Evolutionary conservation across 169 alveolate species (phyloP), one percentile per base, ranked within the genome.

Genomic region (Cyclospora cayetanensis): DNA sequence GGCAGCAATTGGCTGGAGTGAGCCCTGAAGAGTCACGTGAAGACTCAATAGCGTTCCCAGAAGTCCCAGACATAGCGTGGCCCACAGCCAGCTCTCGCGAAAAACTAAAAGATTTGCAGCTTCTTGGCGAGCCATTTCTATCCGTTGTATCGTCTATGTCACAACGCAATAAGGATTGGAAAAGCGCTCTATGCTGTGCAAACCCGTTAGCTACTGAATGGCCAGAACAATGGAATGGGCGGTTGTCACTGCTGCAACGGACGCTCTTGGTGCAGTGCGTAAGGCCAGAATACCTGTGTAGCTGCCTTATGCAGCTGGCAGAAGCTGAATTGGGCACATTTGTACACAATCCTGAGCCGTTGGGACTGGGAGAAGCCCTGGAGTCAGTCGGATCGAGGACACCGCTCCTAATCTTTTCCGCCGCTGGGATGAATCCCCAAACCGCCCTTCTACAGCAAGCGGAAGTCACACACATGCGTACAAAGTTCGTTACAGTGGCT

Each of bases 381-480:
- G 93, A 93, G 52, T 98, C 96, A 39, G 94, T 98, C 22, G 96
- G 95, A 85, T 91, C 96, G 82, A 95, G 94, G 79, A 95, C 97
- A 20, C 99, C 99, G 3, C 95, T 97, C n/a, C 96, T 97, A 34
- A 97, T 97, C 84, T 96, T 97, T 34, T 95, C 97, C 72, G 94
- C 98, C 25, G 92, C 97, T 52, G 99, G 99, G 1, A 98, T 98
- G 39, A 99, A 98, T 92, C 99, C 99, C 2, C 96, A 97, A 82
- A 90, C 95, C 0, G 94, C 94, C 68, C 94, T 98, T 39, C 60
- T 95, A 18, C 96, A 97, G 89, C 96, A 97, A 50, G 97, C 97
- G 50, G 90, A 92, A 55, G 95, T 94, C 46, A 90, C 94, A 86
- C 94, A 94, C 31, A 95, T 95, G 95, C 85, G 87, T 43, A 80